Evolutionary conservation across 1,139 yeast species (phyloP), one percentile per base, ranked within the genome.

Genomic region (Taphrina pruni): DNA sequence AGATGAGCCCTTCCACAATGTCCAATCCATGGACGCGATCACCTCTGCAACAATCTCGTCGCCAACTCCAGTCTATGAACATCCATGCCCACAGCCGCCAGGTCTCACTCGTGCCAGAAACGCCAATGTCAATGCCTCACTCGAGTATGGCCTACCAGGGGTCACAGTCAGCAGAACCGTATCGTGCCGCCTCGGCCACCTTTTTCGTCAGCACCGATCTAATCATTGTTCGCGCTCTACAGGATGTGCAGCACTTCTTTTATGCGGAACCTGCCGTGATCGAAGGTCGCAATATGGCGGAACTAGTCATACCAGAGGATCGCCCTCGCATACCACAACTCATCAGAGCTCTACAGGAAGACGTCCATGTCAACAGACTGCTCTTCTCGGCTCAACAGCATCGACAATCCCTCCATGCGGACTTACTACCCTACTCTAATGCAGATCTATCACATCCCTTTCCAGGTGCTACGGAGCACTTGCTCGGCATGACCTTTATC

Each of bases 371-470:
- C 20, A 58, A 58, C 41, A 43, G 52, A 32, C 54, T 58, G 6
- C 62, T 58, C 62, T 45, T 58, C 32, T 17, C 32, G 9, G 54
- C 54, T 45, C 62, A 58, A 21, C 36, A 43, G 7, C 39, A 58
- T 39, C 51, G 62, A 32, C 62, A 58, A 45, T 9, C 43, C 1
- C 62, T 58, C 11, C 43, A 26, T 8, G 26, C 39, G 21, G 62
- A 58, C 32, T 45, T 58, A 9, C 54, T 36, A 32, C 62, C 54
- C 21, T 58, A 58, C 52, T 11, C 62, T 12, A 58, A 58, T 32
- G 26, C 51, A 8, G 62, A 58, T 32, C 62, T 58, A 17, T 43
- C 54, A 8, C 62, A 58, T 35, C 62, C 62, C n/a, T 58, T 58
- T 17, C 62, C 62, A 2, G 62, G 62, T 8, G 62, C 62, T 45